Evolutionary conservation across 371 early-diverging fungal species (phyloP).

Genomic region (Mucor circinelloides): DNA sequence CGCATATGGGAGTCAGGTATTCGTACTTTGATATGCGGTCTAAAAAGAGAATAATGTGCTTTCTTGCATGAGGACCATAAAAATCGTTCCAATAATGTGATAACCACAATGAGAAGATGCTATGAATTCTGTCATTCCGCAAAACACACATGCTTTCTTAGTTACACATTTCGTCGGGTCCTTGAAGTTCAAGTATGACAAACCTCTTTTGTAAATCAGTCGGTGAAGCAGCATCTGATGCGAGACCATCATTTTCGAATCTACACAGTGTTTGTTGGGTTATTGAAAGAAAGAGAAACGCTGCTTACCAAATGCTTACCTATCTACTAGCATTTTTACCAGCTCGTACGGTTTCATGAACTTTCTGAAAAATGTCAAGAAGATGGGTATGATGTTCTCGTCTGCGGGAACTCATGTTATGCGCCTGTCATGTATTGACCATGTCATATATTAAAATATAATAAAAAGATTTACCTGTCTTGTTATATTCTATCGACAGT

Average conservation of each 20-base stretch:
- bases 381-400: conserved; percentile 46
- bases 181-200: background rate
- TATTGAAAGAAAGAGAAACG: background rate
- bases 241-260: conserved; percentile 38
- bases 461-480: background rate
- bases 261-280: conserved; percentile 7
- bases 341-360: conserved; percentile 61
- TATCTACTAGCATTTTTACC: conserved; percentile 46
- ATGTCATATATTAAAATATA: background rate
- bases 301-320: conserved; percentile 21
- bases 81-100: conserved; percentile 60
- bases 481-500: conserved; percentile 23
- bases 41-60: conserved; percentile 48
- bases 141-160: conserved; percentile 11
- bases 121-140: conserved; percentile 43
- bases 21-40: conserved; percentile 42
- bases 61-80: conserved; percentile 49
- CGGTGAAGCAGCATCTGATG: conserved; percentile 24
- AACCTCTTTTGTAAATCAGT: conserved; percentile 46
- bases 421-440: background rate
- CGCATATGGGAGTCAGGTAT: conserved; percentile 42
- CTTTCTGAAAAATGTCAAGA: conserved; percentile 58
- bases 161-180: conserved; percentile 5
- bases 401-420: conserved; percentile 17
- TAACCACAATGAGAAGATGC: conserved; percentile 50